Evolutionary conservation across 805 yeast species (phyloP), one percentile per base, ranked within the genome.

Genomic region (Tanozyma kutaoensis): DNA sequence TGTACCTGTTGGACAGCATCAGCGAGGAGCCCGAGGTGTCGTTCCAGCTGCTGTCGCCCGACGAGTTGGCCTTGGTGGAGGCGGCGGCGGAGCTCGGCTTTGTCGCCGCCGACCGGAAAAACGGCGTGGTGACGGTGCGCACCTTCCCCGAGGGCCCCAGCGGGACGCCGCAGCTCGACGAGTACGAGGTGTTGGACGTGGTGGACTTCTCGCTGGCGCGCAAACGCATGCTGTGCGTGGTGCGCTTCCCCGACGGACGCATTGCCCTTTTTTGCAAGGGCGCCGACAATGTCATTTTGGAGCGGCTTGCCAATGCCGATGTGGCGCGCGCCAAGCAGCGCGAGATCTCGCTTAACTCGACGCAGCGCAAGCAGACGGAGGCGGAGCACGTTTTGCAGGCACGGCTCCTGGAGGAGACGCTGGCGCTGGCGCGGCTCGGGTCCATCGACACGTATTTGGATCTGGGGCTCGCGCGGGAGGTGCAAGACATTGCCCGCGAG

Each of bases 61-160:
- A 91, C 52, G 99, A 91, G 48, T 53, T 86, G 26, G 98, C 99
- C 0, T 56, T 91, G 17, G 88, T 91, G 3, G 72, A 77, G 24
- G 98, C 97, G 1, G 98, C 98, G 0, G 66, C 95, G 38, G 98
- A 91, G 45, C 63, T 91, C 62, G 99, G 99, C 0, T 91, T 63
- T 48, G 73, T 86, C n/a, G 79, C 86, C 6, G 64, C 59, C 30
- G 84, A 81, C 32, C 69, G 79, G 29, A 70, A 70, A 33, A 71
- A 70, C 24, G 68, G 66, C 31, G 48, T 55, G 1, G 47, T 91
- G 24, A 67, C 76, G 0, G 53, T 91, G 14, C 75, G 86, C 38
- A 69, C 84, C 0, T 91, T 77, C 46, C 96, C 97, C 0, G 41
- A 74, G 28, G 96, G 97, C 0, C 72, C 81, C 45, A 79, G 74